Conservation (phyloP, 192 early-diverging fungal species). For the Coemansia umbellata region DNA sequence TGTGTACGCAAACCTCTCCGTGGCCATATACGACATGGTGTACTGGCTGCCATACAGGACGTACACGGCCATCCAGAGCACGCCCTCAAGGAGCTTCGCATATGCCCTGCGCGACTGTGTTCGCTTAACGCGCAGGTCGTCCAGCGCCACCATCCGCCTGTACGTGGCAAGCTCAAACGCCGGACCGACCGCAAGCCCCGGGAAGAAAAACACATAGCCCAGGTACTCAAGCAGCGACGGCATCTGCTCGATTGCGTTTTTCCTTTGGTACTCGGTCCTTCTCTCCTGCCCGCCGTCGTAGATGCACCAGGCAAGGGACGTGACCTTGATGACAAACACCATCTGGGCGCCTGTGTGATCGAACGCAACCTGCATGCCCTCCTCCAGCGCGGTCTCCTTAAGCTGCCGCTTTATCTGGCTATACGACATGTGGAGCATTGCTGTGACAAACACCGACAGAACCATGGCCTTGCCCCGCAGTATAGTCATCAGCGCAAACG, state of each 20-base stretch:
- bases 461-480: slow-evolving; percentile 52
- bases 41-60: slow-evolving; percentile 14
- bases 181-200: slow-evolving; percentile 79
- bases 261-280: slow-evolving; percentile 61
- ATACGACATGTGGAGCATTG: slow-evolving; percentile 66
- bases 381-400: slow-evolving; percentile 16
- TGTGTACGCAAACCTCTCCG: slow-evolving; percentile 8
- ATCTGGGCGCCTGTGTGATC: slow-evolving; percentile 93
- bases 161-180: slow-evolving; percentile 66
- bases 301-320: slow-evolving; percentile 81
- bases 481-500: slow-evolving; percentile 53
- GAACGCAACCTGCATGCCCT: slow-evolving; percentile 48
- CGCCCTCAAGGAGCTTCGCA: slow-evolving; percentile 18
- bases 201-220: slow-evolving; percentile 89
- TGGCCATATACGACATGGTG: slow-evolving; percentile 15
- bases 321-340: slow-evolving; percentile 90
- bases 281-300: slow-evolving; percentile 60
- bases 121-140: slow-evolving; percentile 12
- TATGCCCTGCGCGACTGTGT: slow-evolving; percentile 25
- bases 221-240: slow-evolving; percentile 75
- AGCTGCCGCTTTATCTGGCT: slow-evolving; percentile 46
- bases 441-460: slow-evolving; percentile 55
- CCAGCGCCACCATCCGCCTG: slow-evolving; percentile 50
- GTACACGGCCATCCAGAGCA: slow-evolving; percentile 44
- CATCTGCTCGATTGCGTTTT: slow-evolving; percentile 55